Conservation (phyloP, 140 eudicot species). For the Bidens hawaiensis region DNA sequence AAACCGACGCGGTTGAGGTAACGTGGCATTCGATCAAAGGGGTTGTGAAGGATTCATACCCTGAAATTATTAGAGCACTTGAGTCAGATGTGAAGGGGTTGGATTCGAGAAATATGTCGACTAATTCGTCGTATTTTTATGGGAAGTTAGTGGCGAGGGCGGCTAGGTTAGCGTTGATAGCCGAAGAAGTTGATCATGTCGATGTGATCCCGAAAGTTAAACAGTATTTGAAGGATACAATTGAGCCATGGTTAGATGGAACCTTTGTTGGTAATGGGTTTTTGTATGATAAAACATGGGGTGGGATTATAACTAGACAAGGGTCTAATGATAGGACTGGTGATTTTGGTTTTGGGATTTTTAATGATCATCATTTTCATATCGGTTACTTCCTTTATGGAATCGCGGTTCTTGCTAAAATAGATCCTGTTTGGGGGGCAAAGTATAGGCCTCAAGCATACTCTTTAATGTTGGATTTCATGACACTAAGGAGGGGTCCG, state of each 20-base stretch:
- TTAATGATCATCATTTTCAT: slow-evolving; percentile 80
- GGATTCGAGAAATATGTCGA: slow-evolving; percentile 25
- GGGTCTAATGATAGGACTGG: slow-evolving; percentile 55
- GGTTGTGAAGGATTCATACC: slow-evolving; percentile 34
- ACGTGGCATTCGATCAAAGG: slow-evolving; percentile 80
- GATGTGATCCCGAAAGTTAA: slow-evolving; percentile 20
- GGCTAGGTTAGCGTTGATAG: slow-evolving; percentile 77
- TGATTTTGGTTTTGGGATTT: slow-evolving; percentile 83
- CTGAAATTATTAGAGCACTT: slow-evolving; percentile 42
- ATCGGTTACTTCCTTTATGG: slow-evolving; percentile 50
- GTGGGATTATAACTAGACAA: slow-evolving; percentile 70
- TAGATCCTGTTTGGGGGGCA: slow-evolving; percentile 21
- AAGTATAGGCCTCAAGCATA: slow-evolving; percentile 27
- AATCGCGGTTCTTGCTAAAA: slow-evolving; percentile 24
- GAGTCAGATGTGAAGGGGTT: slow-evolving; percentile 42
- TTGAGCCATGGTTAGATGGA: slow-evolving; percentile 27
- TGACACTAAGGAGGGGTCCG: slow-evolving; percentile 48
- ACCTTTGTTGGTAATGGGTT: slow-evolving; percentile 54
- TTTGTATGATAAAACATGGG: slow-evolving; percentile 70
- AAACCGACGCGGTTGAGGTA: slow-evolving; percentile 54
- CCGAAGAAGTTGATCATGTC: slow-evolving; percentile 23
- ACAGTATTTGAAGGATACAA: slow-evolving; percentile 15
- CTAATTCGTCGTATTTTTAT: slow-evolving; percentile 67
- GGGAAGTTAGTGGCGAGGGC: slow-evolving; percentile 81
- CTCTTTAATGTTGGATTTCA: slow-evolving; percentile 38